Conservation (phyloP, 208 protist species). For the Crithidia acanthocephali region DNA sequence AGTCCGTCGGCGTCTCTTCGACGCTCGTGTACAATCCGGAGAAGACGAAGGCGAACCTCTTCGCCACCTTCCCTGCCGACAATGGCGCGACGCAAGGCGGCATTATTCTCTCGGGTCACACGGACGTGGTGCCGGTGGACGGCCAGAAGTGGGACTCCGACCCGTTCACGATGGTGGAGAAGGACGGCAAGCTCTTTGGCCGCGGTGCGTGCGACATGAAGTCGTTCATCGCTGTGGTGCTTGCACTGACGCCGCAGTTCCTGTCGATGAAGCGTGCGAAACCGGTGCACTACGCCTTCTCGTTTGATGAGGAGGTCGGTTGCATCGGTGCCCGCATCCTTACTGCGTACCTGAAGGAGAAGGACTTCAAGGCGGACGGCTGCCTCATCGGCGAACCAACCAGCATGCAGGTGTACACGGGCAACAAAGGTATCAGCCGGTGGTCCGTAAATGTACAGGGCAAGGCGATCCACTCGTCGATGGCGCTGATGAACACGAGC, state of each 20-base stretch:
- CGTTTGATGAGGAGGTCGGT: constrained; percentile 49
- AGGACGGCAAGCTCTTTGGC: constrained; percentile 34
- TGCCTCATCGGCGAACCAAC: constrained; percentile 42
- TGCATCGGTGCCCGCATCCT: constrained; percentile 39
- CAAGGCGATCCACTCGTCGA: constrained; percentile 3
- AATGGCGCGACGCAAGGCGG: constrained; percentile 48
- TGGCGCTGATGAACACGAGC: neutral
- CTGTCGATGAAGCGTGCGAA: constrained; percentile 45
- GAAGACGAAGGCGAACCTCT: constrained; percentile 54
- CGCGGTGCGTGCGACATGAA: constrained; percentile 67
- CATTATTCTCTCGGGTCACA: constrained; percentile 64
- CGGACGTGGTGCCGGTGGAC: constrained; percentile 59
- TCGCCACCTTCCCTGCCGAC: constrained; percentile 51
- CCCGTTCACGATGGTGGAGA: constrained; percentile 56
- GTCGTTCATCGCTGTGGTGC: constrained; percentile 50
- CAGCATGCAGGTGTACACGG: constrained; percentile 2
- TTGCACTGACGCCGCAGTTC: constrained; percentile 39
- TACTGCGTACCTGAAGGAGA: constrained; percentile 34
- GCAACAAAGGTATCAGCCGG: constrained; percentile 3
- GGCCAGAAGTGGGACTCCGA: constrained; percentile 61
- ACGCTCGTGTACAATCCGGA: constrained; percentile 37
- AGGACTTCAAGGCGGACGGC: constrained; percentile 35
- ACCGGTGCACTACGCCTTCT: constrained; percentile 55
- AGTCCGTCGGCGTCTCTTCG: constrained; percentile 29
- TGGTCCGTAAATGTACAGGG: neutral